phyloP scores from a whole-genome alignment of 2,329 filamentous ascomycete species.

The Hypoxylon rubiginosum region DNA sequence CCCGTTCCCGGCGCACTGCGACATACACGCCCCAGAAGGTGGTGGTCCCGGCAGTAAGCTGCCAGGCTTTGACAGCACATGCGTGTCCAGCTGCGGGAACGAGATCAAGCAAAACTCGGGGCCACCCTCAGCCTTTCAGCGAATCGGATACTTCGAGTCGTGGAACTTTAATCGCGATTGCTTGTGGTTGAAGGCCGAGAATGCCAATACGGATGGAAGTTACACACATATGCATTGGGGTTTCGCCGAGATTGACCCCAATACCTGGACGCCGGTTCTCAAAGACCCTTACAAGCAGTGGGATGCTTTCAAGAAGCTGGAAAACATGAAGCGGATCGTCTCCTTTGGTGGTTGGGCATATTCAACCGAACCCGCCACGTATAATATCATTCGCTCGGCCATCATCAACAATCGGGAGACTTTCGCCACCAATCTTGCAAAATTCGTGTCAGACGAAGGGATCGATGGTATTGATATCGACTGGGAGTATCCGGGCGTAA shows the following conservation, averaged over 20 bases:
- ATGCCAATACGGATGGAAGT: background rate
- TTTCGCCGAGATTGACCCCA: slow-evolving; percentile 38
- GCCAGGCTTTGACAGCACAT: background rate
- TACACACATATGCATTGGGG: slow-evolving; percentile 12
- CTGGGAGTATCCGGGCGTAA: slow-evolving; percentile 1
- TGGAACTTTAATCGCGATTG: too few species aligned
- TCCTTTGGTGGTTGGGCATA: slow-evolving; percentile 61
- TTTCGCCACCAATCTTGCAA: slow-evolving; percentile 43
- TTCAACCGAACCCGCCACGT: slow-evolving; percentile 54
- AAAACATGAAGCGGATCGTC: slow-evolving; percentile 53
- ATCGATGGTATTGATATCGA: slow-evolving; percentile 39
- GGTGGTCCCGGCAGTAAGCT: slow-evolving; percentile 49
- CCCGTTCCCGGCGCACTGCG: slow-evolving; percentile 3
- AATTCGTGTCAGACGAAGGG: slow-evolving; percentile 52
- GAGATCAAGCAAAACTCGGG: too few species aligned
- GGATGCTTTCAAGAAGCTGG: slow-evolving; percentile 5
- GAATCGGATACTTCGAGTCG: background rate
- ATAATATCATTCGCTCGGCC: slow-evolving; percentile 54
- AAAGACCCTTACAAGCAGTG: slow-evolving; percentile 4
- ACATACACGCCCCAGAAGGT: slow-evolving; percentile 43
- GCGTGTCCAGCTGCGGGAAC: slow-evolving; percentile 9
- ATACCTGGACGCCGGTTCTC: background rate
- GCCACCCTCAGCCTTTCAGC: background rate
- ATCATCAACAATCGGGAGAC: slow-evolving; percentile 50
- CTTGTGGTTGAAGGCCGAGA: too few species aligned